Evolutionary conservation across 2,329 filamentous ascomycete genomes (phyloP).

Genomic region (Beauveria caledonica): DNA sequence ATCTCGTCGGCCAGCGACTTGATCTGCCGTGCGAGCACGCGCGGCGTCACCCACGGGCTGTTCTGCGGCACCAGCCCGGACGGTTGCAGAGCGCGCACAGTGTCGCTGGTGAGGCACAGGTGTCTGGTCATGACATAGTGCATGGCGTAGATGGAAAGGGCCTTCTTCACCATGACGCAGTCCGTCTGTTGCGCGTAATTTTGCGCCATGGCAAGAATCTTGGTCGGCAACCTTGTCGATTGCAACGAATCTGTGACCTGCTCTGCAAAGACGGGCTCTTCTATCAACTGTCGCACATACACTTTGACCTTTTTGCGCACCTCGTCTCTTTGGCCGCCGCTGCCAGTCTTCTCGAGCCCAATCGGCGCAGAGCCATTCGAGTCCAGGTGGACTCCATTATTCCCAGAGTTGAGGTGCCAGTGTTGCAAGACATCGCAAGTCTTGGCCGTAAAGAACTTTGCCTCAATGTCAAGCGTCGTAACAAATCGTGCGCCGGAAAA

Average conservation of each 20-base stretch:
- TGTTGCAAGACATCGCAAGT: constrained; percentile 41
- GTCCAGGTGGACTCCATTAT: constrained; percentile 32
- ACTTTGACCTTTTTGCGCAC: constrained; percentile 38
- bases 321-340: constrained; percentile 33
- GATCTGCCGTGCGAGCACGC: constrained; percentile 48
- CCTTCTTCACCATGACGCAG: constrained; percentile 42
- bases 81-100: constrained; percentile 32
- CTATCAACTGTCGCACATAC: constrained; percentile 40
- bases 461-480: constrained; percentile 37
- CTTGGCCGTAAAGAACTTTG: constrained; percentile 44
- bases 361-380: constrained; percentile 39
- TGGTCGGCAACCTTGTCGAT: constrained; percentile 37
- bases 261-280: constrained; percentile 39
- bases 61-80: constrained; percentile 37
- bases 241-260: constrained; percentile 41
- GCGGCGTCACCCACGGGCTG: constrained; percentile 39
- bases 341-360: constrained; percentile 36
- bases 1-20: constrained; percentile 50
- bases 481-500: constrained; percentile 38
- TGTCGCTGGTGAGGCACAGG: constrained; percentile 40
- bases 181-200: constrained; percentile 37
- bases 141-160: constrained; percentile 47
- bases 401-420: constrained; percentile 36
- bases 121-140: constrained; percentile 50
- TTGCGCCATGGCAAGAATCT: constrained; percentile 40